phyloP scores from a whole-genome alignment of 2,329 filamentous ascomycete species.

The Seiridium unicorne region DNA sequence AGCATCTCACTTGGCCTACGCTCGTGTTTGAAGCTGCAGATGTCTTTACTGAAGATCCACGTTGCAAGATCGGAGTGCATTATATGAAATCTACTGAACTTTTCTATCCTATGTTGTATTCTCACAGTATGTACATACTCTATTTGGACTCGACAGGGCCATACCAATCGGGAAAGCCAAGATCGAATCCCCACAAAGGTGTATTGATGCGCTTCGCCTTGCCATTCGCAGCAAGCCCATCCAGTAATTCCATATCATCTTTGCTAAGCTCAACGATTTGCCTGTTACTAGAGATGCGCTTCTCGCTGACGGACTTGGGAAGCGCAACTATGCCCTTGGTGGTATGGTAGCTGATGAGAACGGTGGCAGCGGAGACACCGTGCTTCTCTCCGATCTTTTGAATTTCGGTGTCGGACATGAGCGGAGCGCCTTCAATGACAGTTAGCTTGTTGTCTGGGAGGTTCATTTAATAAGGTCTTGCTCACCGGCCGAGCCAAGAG shows the following conservation, averaged over 20 bases:
- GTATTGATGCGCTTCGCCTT: conserved; percentile 5
- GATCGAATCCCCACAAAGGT: conserved; percentile 3
- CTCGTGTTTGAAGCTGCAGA: no score
- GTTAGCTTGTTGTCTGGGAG: neutral
- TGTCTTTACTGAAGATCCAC: no score
- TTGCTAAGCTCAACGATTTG: conserved; percentile 10
- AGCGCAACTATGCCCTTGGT: conserved; percentile 51
- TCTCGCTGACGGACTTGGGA: conserved; percentile 52
- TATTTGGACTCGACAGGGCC: neutral
- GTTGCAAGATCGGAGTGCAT: neutral
- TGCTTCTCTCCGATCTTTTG: conserved; percentile 25
- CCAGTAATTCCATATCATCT: neutral
- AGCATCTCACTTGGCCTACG: no score
- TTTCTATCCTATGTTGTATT: neutral
- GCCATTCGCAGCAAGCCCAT: neutral
- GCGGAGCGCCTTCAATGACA: neutral
- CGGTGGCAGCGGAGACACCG: conserved; percentile 35
- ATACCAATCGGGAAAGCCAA: conserved; percentile 2
- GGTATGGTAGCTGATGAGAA: conserved; percentile 50
- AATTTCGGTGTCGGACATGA: conserved; percentile 3
- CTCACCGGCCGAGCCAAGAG: conserved; percentile 51
- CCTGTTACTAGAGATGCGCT: conserved; percentile 46
- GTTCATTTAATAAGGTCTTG: conserved; percentile 32
- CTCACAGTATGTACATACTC: neutral
- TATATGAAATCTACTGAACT: neutral